Conservation (phyloP, 805 yeast species). For the Schwanniomyces vanrijiae region DNA sequence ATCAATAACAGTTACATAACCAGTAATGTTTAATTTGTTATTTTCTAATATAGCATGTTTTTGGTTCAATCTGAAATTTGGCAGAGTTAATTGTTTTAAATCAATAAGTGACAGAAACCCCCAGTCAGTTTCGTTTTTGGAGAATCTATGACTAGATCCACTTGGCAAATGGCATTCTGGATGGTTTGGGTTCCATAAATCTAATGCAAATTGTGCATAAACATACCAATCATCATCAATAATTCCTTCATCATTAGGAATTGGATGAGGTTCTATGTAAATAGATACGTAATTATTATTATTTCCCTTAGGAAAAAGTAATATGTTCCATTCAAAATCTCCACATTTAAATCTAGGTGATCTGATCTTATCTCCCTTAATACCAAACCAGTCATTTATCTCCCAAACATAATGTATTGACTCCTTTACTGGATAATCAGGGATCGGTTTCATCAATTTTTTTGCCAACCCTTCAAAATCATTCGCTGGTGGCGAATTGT, state of each 20-base stretch:
- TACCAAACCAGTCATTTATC: slow-evolving; percentile 46
- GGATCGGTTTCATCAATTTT: slow-evolving; percentile 36
- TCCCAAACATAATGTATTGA: slow-evolving; percentile 48
- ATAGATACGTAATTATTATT: slow-evolving; percentile 57
- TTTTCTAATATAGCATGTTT: slow-evolving; percentile 46
- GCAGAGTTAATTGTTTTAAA: slow-evolving; percentile 39
- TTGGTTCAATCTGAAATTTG: slow-evolving; percentile 17
- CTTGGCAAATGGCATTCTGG: slow-evolving; percentile 60
- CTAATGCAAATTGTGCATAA: slow-evolving; percentile 90
- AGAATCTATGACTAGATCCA: slow-evolving; percentile 77
- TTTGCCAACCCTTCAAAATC: slow-evolving; percentile 28
- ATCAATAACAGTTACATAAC: slow-evolving; percentile 70
- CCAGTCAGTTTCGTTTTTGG: slow-evolving; percentile 84
- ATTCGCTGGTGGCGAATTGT: slow-evolving; percentile 24
- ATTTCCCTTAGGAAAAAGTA: slow-evolving; percentile 79
- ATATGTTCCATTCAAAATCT: slow-evolving; percentile 63
- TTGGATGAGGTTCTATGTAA: slow-evolving; percentile 75
- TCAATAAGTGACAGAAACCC: slow-evolving; percentile 84
- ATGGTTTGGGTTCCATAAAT: slow-evolving; percentile 77
- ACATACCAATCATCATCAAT: slow-evolving; percentile 68
- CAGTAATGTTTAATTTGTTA: slow-evolving; percentile 68
- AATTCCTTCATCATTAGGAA: slow-evolving; percentile 24
- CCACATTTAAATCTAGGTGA: slow-evolving; percentile 55
- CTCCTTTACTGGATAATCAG: slow-evolving; percentile 39
- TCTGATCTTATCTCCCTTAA: slow-evolving; percentile 45